A percentile compares a stretch with the other conserved stretches of the same genome.
These are phyloP conservation scores for Thyridium curvatum DNA, from an alignment of 2,329 filamentous ascomycete genomes.

Conservation along the genomic window DNA sequence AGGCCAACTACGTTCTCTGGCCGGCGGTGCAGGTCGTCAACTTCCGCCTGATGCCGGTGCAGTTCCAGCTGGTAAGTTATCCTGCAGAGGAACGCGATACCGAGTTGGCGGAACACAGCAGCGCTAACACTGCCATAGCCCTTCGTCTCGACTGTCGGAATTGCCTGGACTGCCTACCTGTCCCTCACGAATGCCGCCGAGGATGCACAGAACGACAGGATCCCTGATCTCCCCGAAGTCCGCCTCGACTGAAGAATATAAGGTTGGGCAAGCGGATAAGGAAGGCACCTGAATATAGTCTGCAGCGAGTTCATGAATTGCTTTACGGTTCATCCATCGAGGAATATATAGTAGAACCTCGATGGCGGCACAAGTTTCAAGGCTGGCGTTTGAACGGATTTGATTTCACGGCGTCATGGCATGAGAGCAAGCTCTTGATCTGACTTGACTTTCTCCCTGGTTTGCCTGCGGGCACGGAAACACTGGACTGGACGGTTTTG, in stretches of 20 bases:
- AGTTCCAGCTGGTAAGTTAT: constrained; percentile 84
- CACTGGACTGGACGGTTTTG: no score
- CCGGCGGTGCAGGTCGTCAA: constrained; percentile 94
- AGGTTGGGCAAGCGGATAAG: no score
- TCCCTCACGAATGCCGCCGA: constrained; percentile 86
- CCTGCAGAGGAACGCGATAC: no score
- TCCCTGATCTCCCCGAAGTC: constrained; percentile 25
- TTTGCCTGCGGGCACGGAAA: no score
- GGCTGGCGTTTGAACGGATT: not conserved
- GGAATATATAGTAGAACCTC: no score
- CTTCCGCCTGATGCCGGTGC: constrained; percentile 89
- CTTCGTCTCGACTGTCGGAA: constrained; percentile 92
- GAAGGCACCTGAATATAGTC: no score
- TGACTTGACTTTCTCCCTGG: no score
- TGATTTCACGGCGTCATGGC: not conserved
- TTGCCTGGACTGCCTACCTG: constrained; percentile 95
- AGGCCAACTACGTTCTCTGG: constrained; percentile 95
- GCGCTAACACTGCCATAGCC: constrained; percentile 47
- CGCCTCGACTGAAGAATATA: constrained; percentile 21
- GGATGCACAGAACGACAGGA: constrained; percentile 40
- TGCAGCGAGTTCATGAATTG: no score
- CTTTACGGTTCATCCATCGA: no score
- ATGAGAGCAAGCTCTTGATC: no score
- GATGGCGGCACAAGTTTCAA: no score
- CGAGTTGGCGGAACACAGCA: no score